These are phyloP conservation scores for Aspergillus carbonarius DNA, from an alignment of 2,329 filamentous ascomycete species.

Conservation along the genomic window DNA sequence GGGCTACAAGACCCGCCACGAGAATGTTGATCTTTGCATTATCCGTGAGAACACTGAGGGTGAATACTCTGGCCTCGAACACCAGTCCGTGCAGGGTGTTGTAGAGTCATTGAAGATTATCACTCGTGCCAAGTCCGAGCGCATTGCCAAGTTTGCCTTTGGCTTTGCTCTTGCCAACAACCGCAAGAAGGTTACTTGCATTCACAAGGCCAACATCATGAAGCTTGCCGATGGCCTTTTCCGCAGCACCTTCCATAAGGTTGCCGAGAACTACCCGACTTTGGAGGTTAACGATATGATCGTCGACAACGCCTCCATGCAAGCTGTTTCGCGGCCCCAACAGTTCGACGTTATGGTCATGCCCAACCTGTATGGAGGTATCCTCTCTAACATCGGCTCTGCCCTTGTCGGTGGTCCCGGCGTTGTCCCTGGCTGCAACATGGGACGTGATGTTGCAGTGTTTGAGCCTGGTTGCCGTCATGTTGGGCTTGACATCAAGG, in stretches of 20 bases:
- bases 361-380: constrained; percentile 98
- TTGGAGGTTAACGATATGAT: constrained; percentile 99
- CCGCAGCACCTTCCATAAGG: constrained; percentile 92
- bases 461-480: constrained; percentile 99
- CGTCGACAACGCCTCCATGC: constrained; percentile 99
- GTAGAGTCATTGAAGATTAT: constrained; percentile 99
- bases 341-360: constrained; percentile 99
- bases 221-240: constrained; percentile 98
- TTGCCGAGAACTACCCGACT: constrained; percentile 92
- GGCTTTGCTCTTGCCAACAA: constrained; percentile 97
- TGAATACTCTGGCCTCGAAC: constrained; percentile 98
- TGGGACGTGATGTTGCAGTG: constrained; percentile 96
- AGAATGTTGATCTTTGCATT: constrained; percentile 96
- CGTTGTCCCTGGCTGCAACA: constrained; percentile 98
- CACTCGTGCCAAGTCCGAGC: constrained; percentile 97
- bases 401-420: constrained; percentile 95
- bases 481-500: constrained; percentile 99
- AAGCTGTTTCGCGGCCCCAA: constrained; percentile 92
- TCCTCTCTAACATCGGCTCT: constrained; percentile 97
- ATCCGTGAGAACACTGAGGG: constrained; percentile 99
- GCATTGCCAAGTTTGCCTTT: constrained; percentile 98
- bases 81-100: constrained; percentile 93
- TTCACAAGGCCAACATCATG: constrained; percentile 99
- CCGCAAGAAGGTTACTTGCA: constrained; percentile 98
- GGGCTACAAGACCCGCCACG: constrained; percentile 95